A percentile compares a stretch with the other conserved stretches of the same genome.
Evolutionary conservation across 345 rosid genomes (phyloP).

Genomic region (Adansonia digitata): DNA sequence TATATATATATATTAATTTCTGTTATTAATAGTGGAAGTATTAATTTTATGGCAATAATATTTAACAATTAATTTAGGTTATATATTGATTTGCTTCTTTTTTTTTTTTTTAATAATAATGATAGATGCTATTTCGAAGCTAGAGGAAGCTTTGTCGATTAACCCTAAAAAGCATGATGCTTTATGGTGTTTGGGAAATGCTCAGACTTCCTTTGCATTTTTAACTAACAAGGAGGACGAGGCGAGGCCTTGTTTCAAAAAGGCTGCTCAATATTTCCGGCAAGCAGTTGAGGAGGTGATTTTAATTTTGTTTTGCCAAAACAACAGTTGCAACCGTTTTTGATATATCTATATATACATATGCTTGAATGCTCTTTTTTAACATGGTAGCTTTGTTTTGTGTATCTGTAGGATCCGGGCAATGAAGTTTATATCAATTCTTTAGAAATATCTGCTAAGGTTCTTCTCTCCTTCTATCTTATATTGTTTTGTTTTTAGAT

Average conservation of each 20-base stretch:
- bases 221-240: constrained; percentile 56
- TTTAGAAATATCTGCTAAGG: constrained; percentile 68
- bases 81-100: background rate
- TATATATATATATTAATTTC: background rate
- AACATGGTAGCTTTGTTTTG: background rate
- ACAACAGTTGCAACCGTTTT: background rate
- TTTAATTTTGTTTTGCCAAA: background rate
- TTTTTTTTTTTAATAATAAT: background rate
- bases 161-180: constrained; percentile 62
- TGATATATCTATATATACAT: background rate
- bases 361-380: background rate
- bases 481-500: background rate
- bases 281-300: constrained; percentile 71
- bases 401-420: constrained; percentile 55
- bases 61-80: background rate
- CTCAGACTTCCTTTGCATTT: constrained; percentile 70
- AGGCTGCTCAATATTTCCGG: constrained; percentile 58
- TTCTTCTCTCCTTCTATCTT: constrained; percentile 20
- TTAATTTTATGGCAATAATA: background rate
- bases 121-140: constrained; percentile 77
- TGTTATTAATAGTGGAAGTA: too few relatives aligned
- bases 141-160: constrained; percentile 74
- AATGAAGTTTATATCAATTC: constrained; percentile 72
- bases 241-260: constrained; percentile 53
- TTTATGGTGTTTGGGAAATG: constrained; percentile 90